These are phyloP conservation scores for Ophiostoma piceae DNA, from an alignment of 2,329 filamentous ascomycete genomes.

Conservation along the genomic window DNA sequence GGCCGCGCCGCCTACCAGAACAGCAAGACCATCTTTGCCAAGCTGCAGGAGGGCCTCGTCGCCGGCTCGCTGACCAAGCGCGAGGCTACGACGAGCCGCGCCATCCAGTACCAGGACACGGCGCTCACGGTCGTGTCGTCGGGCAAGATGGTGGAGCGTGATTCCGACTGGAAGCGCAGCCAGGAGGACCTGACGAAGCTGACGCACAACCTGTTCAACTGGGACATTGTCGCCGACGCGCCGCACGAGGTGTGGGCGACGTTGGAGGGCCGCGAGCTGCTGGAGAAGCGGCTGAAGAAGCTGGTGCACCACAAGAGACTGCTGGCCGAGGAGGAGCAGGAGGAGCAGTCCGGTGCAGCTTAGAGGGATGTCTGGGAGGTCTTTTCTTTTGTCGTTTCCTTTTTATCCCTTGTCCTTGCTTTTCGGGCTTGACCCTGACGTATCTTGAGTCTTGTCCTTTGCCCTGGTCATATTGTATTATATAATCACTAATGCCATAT, in stretches of 20 bases:
- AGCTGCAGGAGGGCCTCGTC: conserved; percentile 87
- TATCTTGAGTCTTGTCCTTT: background rate
- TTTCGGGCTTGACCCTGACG: no score
- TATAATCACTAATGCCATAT: background rate
- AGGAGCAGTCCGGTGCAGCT: conserved; percentile 2
- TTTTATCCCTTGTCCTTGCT: background rate
- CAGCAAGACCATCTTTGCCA: conserved; percentile 81
- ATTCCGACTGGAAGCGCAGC: conserved; percentile 71
- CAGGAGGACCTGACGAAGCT: conserved; percentile 79
- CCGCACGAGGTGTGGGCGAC: conserved; percentile 84
- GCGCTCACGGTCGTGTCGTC: conserved; percentile 79
- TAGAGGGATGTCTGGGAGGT: background rate
- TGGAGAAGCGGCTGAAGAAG: conserved; percentile 73
- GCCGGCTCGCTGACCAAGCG: conserved; percentile 77
- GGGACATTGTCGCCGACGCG: conserved; percentile 81
- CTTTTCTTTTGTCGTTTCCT: background rate
- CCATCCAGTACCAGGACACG: conserved; percentile 71
- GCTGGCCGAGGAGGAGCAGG: conserved; percentile 2
- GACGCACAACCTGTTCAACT: conserved; percentile 70
- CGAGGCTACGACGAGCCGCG: conserved; percentile 71
- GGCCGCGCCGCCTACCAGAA: conserved; percentile 72
- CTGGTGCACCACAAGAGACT: conserved; percentile 45
- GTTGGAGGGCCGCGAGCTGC: conserved; percentile 61
- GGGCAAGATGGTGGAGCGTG: conserved; percentile 61
- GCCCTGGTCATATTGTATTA: background rate